Base-by-base conservation (phyloP, 371 early-diverging fungal species). In the Rhizomucor pusillus region DNA sequence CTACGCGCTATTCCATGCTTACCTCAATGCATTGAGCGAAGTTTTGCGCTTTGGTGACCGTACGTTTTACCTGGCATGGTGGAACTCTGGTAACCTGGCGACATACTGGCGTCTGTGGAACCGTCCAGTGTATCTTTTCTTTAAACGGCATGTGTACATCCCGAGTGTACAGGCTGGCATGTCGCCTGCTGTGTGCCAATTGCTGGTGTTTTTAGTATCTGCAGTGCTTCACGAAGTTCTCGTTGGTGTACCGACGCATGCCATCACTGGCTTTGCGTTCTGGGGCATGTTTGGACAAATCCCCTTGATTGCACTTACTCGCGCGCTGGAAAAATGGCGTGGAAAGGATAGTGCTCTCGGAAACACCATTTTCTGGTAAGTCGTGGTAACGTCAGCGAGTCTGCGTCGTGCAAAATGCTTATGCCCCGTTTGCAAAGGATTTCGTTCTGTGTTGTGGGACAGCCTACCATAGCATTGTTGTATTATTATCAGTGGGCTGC, bases 71-170 rank as follows among this genome's bases (percentile, higher is more conserved):
- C 70, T 86, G 25, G 85, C 89, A 37, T 94, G 94, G 95, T 95
- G 95, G 95, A 95, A 95, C 71, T 84, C 89, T 1, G 80, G 80
- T 14, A 89, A 90, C 23, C 71, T 95, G 51, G 87, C 82, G 10
- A 81, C 82, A 36, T 95, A 95, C 72, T 94, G 94, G 94, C 78
- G 91, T 29, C 73, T 89, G 20, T 95, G 95, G 95, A 95, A 95
- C 72, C 71, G 84, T 52, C 95, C 94, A 0, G 91, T 95, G 16
- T 88, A 93, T 74, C 77, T 82, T 35, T 90, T 85, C 63, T 86
- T 91, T 67, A 95, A 95, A 67, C 84, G 95, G 1, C 95, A 95
- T 64, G 81, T 94, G 5, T 92, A 92, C 70, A 64, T 93, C 12
- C 78, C 78, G 19, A 60, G 66, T 33, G 78, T 77, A 10, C 71